Conservation (phyloP, 1,139 yeast genomes). For the Barnettozyma hawaiiensis region DNA sequence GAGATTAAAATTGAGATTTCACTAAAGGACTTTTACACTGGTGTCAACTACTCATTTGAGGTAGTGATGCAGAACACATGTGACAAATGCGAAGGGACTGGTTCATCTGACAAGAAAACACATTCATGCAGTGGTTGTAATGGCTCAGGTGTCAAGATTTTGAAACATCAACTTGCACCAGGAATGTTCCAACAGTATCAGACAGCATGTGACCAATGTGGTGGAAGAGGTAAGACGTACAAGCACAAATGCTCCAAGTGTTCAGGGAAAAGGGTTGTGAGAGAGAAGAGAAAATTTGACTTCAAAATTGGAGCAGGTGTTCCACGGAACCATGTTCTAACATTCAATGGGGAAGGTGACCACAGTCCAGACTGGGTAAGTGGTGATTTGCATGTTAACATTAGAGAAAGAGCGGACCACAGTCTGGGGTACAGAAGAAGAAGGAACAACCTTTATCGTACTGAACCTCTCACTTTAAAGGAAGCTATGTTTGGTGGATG, state of each 20-base stretch:
- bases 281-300: conserved; percentile 51
- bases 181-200: conserved; percentile 87
- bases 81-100: conserved; percentile 73
- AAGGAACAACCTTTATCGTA: conserved; percentile 67
- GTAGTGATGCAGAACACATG: conserved; percentile 72
- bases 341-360: conserved; percentile 75
- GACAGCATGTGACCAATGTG: conserved; percentile 71
- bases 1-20: conserved; percentile 51
- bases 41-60: conserved; percentile 55
- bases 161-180: conserved; percentile 76
- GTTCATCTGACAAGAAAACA: conserved; percentile 70
- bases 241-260: conserved; percentile 62
- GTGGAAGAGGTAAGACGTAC: conserved; percentile 69
- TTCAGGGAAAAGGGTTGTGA: conserved; percentile 60
- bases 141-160: conserved; percentile 69
- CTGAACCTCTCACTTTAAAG: conserved; percentile 64
- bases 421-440: conserved; percentile 86
- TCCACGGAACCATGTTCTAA: conserved; percentile 52
- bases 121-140: conserved; percentile 62
- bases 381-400: conserved; percentile 66
- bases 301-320: conserved; percentile 69
- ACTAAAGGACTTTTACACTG: conserved; percentile 64
- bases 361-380: conserved; percentile 74
- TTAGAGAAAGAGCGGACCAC: conserved; percentile 46
- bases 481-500: conserved; percentile 82